These are phyloP conservation scores for Hortaea sp. DNA, from an alignment of 2,329 filamentous ascomycete species.

Conservation along the genomic window DNA sequence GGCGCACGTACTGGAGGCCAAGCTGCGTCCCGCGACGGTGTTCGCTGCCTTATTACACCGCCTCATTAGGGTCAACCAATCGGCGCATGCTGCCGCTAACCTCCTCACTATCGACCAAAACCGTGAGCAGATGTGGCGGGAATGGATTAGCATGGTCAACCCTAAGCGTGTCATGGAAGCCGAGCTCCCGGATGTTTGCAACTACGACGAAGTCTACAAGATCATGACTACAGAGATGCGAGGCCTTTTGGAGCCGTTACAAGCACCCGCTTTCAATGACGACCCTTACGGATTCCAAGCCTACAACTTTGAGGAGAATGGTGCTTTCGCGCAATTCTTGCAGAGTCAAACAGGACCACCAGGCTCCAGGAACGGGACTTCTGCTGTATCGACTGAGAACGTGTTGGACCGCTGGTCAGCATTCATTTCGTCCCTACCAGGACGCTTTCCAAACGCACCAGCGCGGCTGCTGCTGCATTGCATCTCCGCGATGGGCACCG, in stretches of 20 bases:
- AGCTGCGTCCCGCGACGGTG: constrained; percentile 76
- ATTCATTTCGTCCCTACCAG: constrained; percentile 59
- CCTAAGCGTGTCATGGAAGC: constrained; percentile 47
- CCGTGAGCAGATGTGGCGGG: constrained; percentile 88
- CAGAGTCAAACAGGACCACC: constrained; percentile 20
- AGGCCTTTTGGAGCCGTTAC: constrained; percentile 57
- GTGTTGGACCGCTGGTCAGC: constrained; percentile 69
- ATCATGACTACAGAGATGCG: constrained; percentile 53
- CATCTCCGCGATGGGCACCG: constrained; percentile 64
- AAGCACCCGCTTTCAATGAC: constrained; percentile 29
- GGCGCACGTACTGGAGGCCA: constrained; percentile 73
- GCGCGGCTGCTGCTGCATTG: constrained; percentile 66
- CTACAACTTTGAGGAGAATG: constrained; percentile 31
- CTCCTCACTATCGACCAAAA: constrained; percentile 84
- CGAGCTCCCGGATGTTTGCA: constrained; percentile 42
- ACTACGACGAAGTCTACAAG: constrained; percentile 46
- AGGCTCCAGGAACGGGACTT: constrained; percentile 13
- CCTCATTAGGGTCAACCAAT: constrained; percentile 81
- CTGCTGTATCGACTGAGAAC: constrained; percentile 43
- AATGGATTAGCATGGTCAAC: constrained; percentile 63
- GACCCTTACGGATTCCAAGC: constrained; percentile 30
- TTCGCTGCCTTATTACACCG: constrained; percentile 82
- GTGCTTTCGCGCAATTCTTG: constrained; percentile 31
- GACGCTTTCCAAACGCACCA: constrained; percentile 62
- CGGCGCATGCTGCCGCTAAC: constrained; percentile 86